These are phyloP conservation scores for Microglena sp. DNA, from an alignment of 139 green algal species.

Conservation along the genomic window DNA sequence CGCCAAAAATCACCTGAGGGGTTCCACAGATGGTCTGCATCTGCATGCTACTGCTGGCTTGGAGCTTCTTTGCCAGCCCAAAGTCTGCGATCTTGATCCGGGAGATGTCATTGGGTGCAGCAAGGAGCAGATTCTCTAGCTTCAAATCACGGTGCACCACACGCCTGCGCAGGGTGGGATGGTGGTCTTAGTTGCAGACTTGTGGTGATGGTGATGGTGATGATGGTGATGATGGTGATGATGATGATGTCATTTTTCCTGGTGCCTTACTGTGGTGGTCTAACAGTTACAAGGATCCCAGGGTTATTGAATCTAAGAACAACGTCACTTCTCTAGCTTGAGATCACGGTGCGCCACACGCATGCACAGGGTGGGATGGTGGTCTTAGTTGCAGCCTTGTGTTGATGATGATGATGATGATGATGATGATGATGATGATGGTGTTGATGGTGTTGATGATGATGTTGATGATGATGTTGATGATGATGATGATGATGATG, in stretches of 20 bases:
- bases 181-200: not conserved
- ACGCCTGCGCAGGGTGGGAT: slow-evolving; percentile 25
- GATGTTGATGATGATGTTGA: no score
- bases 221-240: not conserved
- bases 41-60: slow-evolving; percentile 13
- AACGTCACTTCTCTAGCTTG: slow-evolving; percentile 98
- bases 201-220: not conserved
- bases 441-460: no score
- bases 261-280: not conserved
- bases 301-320: no score
- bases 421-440: no score
- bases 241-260: not conserved
- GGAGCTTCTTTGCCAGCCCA: slow-evolving; percentile 80
- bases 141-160: slow-evolving; percentile 85
- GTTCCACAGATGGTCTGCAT: slow-evolving; percentile 84
- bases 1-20: slow-evolving; percentile 38
- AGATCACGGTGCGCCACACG: slow-evolving; percentile 76
- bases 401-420: not conserved
- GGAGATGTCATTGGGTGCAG: slow-evolving; percentile 51
- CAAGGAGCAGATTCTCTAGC: slow-evolving; percentile 90
- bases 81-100: slow-evolving; percentile 74
- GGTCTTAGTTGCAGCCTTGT: not conserved
- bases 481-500: no score
- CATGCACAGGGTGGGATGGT: slow-evolving; percentile 18
- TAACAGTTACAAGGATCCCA: not conserved